Percentiles rank a stretch among this genome's conserved stretches.
Evolutionary conservation across 2,329 filamentous ascomycete genomes (phyloP).

Genomic region (Lachnellula arida): DNA sequence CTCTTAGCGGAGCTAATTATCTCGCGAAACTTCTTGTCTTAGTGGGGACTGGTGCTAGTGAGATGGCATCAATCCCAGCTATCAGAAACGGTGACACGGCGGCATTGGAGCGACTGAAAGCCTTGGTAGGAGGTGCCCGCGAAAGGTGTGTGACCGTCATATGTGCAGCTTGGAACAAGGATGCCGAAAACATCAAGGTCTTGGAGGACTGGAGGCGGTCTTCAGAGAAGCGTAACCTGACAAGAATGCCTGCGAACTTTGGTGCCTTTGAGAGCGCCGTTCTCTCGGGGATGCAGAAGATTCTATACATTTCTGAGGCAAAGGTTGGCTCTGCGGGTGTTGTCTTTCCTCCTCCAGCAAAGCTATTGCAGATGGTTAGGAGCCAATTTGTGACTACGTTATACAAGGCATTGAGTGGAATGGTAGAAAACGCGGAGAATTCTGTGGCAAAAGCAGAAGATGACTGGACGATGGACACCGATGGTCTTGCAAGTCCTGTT

Average conservation of each 20-base stretch:
- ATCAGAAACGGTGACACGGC: conserved; percentile 52
- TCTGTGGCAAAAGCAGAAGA: conserved; percentile 53
- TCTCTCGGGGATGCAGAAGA: conserved; percentile 85
- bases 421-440: conserved; percentile 93
- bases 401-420: conserved; percentile 89
- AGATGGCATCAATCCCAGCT: conserved; percentile 72
- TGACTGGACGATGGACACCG: conserved; percentile 31
- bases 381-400: conserved; percentile 89
- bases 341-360: conserved; percentile 77
- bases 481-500: conserved; percentile 30
- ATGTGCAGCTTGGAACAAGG: conserved; percentile 86
- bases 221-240: conserved; percentile 77
- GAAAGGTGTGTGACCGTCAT: conserved; percentile 83
- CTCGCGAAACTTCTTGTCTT: conserved; percentile 76
- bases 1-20: conserved; percentile 86
- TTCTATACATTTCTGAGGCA: conserved; percentile 83
- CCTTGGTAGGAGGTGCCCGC: conserved; percentile 70
- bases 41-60: conserved; percentile 80
- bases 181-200: conserved; percentile 87
- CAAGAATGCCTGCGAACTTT: conserved; percentile 85
- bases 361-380: conserved; percentile 84
- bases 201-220: conserved; percentile 92
- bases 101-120: conserved; percentile 67
- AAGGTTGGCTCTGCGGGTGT: conserved; percentile 72
- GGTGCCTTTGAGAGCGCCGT: conserved; percentile 79